Evolutionary conservation across 768 basidiomycete species (phyloP), one percentile per base, ranked within the genome.

Genomic region (Scleroderma bovista): DNA sequence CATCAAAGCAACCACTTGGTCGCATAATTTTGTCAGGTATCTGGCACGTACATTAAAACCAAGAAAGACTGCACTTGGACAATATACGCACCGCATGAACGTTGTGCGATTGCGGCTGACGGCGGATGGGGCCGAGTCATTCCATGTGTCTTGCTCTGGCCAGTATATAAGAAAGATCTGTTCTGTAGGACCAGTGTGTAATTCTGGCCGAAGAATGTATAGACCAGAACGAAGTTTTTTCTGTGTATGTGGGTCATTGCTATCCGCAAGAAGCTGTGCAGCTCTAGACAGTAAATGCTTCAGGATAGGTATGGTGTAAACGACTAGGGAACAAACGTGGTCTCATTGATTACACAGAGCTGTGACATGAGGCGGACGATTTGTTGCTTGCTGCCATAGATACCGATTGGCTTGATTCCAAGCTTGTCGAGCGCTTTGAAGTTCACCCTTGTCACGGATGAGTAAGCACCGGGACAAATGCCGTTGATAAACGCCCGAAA

Each of bases 91-190:
- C 82, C 81, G 65, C 79, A 84, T 82, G 55, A 84, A 84, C 0
- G 80, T 79, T 3, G 76, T 67, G 6, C 82, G 70, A 62, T 82
- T 84, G 3, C 75, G 71, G 24, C 69, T 58, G 43, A 78, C 71
- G 4, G 77, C 65, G 1, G 72, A 65, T 6, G 64, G 34, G 0
- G 78, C 73, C 15, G 68, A 62, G 57, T 82, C 79, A 31, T 75
- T 59, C 82, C 82, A 84, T 0, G 81, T 83, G 1, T 64, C 70
- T 26, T 77, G 69, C 51, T 84, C 79, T 0, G 81, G 81, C 83
- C 83, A 84, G 49, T 79, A 83, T 7, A 84, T 55, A 13, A 80
- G 70, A 44, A 77, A 79, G 7, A 77, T 44, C 20, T 67, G 58
- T 22, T 68, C 60, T 2, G 42, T n/a, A 6, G 52, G 54, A 1